Percentiles rank a stretch among this genome's conserved stretches.
Evolutionary conservation across 2,329 filamentous ascomycete species (phyloP).

Genomic region (Emergomyces orientalis): DNA sequence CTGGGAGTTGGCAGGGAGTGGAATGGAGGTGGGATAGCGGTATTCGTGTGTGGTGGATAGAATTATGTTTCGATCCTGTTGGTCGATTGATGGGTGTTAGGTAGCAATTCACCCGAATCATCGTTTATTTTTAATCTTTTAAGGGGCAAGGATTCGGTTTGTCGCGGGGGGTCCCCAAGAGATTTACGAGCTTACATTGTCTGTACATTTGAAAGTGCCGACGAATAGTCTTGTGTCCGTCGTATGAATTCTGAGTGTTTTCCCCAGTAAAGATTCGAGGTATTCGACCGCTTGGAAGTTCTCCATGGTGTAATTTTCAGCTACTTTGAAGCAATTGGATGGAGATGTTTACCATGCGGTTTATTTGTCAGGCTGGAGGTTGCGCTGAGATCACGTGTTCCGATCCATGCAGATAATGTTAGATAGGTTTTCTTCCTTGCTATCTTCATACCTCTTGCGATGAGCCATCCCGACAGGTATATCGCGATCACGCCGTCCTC

Average conservation of each 20-base stretch:
- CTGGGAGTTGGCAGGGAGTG: conserved; percentile 35
- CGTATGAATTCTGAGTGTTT: conserved; percentile 67
- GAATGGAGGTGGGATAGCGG: conserved; percentile 53
- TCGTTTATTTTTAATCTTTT: not conserved
- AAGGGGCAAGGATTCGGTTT: not conserved
- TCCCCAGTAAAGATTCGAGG: conserved; percentile 58
- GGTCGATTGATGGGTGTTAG: not conserved
- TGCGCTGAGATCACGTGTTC: not conserved
- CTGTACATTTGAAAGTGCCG: conserved; percentile 88
- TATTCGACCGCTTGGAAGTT: conserved; percentile 30
- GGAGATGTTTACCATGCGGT: not conserved
- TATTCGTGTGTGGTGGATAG: conserved; percentile 83
- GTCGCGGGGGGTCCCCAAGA: not conserved
- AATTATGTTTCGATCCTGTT: conserved; percentile 77
- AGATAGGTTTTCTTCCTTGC: no score
- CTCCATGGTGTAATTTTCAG: conserved; percentile 23
- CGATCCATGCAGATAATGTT: no score
- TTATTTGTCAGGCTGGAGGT: not conserved
- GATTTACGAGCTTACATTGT: conserved; percentile 54
- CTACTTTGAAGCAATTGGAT: not conserved
- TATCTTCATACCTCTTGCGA: no score
- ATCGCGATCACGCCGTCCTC: no score
- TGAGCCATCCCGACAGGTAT: no score
- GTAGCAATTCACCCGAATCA: not conserved
- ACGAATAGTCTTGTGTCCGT: conserved; percentile 82